Evolutionary conservation across 2,329 filamentous ascomycete species (phyloP), one percentile per base, ranked within the genome.

Genomic region (Aureobasidium melanogenum): DNA sequence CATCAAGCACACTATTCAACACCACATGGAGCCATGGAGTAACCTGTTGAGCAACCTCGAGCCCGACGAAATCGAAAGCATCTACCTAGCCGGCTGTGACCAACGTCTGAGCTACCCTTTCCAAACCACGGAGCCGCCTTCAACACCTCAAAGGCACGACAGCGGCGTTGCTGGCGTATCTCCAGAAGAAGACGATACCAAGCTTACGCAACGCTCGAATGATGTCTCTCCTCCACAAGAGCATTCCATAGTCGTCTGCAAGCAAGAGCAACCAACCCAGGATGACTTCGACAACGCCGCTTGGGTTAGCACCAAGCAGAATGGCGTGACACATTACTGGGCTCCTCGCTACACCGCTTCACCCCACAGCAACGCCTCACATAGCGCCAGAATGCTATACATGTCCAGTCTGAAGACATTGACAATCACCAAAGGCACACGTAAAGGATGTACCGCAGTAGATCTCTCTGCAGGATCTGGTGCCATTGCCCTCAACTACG

Each of bases 341-440:
- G 88, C 91, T 0, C 93, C 93, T 15, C 75, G 86, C 0, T 92
- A 91, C 80, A 96, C 91, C 28, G 97, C 97, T 92, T 97, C 97
- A 72, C 91, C 88, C 64, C 83, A 91, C 1, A 92, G 93, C 3
- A 97, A 97, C 73, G 79, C 97, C 63, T 88, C 86, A 55, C 93
- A 97, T 74, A 97, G 97, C 72, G 85, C 88, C 0, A 80, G 93
- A 14, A 74, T 97, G 1, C 74, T 96, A 5, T 71, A 71, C 0
- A 66, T 81, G 1, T 71, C 75, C 8, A 69, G 69, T 8, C 68
- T 47, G 12, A 47, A 26, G 3, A 8, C 44, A 10, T 3, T 24
- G 9, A 14, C 14, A 15, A n/a, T 77, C 9, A 17, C 58, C 19
- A 38, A 60, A 8, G 28, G n/a, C 12, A 17, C 47, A 8, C 36